phyloP scores from a whole-genome alignment of 257 asterid genomes.

The Solanum lignicaule region DNA sequence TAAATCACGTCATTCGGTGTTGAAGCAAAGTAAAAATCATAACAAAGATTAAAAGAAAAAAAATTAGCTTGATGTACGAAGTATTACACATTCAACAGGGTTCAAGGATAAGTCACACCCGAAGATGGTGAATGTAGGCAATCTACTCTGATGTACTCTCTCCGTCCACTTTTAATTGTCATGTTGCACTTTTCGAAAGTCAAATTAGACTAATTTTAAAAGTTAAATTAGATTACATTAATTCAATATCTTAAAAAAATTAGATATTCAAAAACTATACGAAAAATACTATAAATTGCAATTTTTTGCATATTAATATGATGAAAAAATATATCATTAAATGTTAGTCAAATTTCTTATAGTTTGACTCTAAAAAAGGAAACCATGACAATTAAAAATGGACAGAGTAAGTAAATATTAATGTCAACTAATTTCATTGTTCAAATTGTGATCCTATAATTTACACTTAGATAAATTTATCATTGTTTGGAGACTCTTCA shows the following conservation, averaged over 20 bases:
- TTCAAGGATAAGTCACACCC: not conserved
- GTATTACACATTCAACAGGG: not conserved
- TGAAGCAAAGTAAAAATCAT: not conserved
- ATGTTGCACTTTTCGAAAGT: too few relatives aligned
- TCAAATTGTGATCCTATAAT: not conserved
- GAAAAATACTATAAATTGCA: too few relatives aligned
- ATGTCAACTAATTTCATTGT: not conserved
- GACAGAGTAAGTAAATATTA: not conserved
- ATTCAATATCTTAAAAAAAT: rapidly evolving
- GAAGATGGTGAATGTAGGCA: not conserved
- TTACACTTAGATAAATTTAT: not conserved
- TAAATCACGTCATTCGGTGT: not conserved
- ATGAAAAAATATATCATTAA: too few relatives aligned
- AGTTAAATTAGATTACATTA: too few relatives aligned
- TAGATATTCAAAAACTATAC: too few relatives aligned
- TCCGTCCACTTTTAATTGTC: too few relatives aligned
- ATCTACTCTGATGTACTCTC: too few relatives aligned
- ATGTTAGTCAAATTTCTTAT: too few relatives aligned
- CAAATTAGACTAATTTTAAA: too few relatives aligned
- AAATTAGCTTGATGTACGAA: not conserved
- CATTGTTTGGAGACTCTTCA: not conserved
- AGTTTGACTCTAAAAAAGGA: too few relatives aligned
- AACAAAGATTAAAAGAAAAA: not conserved
- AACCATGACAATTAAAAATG: too few relatives aligned
- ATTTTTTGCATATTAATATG: too few relatives aligned